phyloP scores from a whole-genome alignment of 2,329 filamentous ascomycete genomes.

The Arthrinium puccinioides region DNA sequence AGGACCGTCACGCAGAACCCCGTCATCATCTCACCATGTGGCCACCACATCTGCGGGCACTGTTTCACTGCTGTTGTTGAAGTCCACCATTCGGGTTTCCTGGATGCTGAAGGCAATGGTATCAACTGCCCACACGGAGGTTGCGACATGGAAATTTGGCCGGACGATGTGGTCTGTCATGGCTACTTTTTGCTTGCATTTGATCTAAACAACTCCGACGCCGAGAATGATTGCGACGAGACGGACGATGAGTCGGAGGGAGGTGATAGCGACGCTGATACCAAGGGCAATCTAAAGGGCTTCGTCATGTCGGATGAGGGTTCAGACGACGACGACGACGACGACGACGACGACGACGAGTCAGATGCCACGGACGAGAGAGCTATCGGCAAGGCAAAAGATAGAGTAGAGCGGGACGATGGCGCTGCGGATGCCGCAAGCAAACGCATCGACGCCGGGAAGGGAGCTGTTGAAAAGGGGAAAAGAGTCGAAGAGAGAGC shows the following conservation, averaged over 20 bases:
- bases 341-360: too few relatives aligned
- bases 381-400: neutral
- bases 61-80: constrained; percentile 18
- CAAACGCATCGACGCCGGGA: neutral
- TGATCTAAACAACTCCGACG: constrained; percentile 4
- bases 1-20: constrained; percentile 12
- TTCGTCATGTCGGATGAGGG: neutral
- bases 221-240: constrained; percentile 3
- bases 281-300: too few relatives aligned
- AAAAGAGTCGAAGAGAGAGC: neutral
- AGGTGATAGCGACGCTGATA: too few relatives aligned
- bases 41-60: constrained; percentile 18
- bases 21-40: constrained; percentile 21
- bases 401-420: constrained; percentile 3
- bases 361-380: neutral
- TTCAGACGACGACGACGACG: neutral
- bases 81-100: constrained; percentile 4
- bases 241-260: constrained; percentile 8
- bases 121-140: neutral
- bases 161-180: constrained; percentile 16
- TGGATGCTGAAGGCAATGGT: neutral
- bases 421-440: constrained; percentile 6
- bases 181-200: constrained; percentile 15
- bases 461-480: neutral
- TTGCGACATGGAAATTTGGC: constrained; percentile 10